Conservation (phyloP, 1,284 basidiomycete species). For the Tilletia walkeri region DNA sequence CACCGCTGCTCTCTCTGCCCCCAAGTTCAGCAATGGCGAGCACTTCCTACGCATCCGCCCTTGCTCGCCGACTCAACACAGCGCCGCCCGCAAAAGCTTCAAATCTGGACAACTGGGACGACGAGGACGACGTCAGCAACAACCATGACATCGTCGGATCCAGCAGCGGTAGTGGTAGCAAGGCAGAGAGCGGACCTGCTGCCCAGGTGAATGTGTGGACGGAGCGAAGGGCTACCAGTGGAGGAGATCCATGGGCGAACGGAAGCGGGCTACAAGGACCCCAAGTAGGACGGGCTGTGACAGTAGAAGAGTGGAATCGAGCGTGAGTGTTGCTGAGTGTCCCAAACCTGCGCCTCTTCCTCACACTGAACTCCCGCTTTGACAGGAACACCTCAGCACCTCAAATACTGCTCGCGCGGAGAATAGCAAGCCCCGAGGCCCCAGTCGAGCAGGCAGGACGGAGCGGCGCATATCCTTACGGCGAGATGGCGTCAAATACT, state of each 20-base stretch:
- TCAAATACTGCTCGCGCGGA: background rate
- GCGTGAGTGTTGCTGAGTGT: no score
- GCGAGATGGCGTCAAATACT: background rate
- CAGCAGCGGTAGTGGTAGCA: background rate
- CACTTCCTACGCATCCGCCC: background rate
- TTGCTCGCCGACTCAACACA: background rate
- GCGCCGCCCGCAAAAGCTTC: background rate
- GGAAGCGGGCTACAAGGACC: background rate
- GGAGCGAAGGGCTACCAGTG: background rate
- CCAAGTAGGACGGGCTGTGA: background rate
- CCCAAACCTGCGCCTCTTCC: background rate
- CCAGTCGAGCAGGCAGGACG: background rate
- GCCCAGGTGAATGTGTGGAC: background rate
- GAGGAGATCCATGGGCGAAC: background rate
- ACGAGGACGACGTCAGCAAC: slow-evolving; percentile 1
- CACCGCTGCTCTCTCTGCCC: no score
- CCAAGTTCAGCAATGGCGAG: background rate
- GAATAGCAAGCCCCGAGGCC: background rate
- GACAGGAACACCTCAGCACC: background rate
- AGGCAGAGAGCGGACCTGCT: background rate
- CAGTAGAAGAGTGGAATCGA: no score
- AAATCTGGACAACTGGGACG: background rate
- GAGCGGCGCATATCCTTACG: background rate
- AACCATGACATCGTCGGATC: background rate
- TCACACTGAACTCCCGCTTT: background rate